Base-by-base conservation (phyloP, 495 filamentous ascomycete species). In the Polyplosphaeria fusca region DNA sequence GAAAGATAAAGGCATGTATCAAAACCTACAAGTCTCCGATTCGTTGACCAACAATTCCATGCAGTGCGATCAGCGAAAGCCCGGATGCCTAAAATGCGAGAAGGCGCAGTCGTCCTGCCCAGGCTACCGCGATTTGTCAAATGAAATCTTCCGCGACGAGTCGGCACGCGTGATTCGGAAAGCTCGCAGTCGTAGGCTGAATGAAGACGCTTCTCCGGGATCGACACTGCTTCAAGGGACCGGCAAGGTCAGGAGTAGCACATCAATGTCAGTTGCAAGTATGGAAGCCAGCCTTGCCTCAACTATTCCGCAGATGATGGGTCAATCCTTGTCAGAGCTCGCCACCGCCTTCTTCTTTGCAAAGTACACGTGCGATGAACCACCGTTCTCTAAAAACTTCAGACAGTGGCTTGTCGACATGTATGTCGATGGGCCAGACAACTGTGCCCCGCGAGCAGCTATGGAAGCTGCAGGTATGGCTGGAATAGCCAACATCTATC, bases 391-490 rank as follows among this genome's bases (percentile, higher is more conserved):
- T n/a, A 12, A 26, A 13, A 41, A 35, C 16, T 60, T 37, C 19
- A 4, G 38, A 19, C 16, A 14, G 24, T 60, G 56, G 56, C 39
- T 60, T 4, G 27, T 25, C 37, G 19, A 60, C 5, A 22, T 26
- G 38, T 60, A 60, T 25, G 25, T 1, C 23, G 19, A 43, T 25
- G 28, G 11, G 25, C 12, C 2, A 16, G 5, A 2, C 4, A 57
- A 52, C 12, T 7, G 40, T 30, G 38, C 26, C 16, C 28, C 53
- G 1, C 56, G 56, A 25, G 2, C 49, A 24, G 38, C 48, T 2
- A 53, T 60, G 12, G 56, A 60, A 37, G 56, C 56, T 9, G 41
- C 30, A 14, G 56, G 56, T n/a, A 60, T 53, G 56, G 56, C 56
- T 14, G 56, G 56, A 14, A 38, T 60, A 14, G 45, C 56, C 2